A percentile compares a stretch with the other conserved stretches of the same genome.
Evolutionary conservation across 768 basidiomycete genomes (phyloP).

Genomic region (Lactarius quietus): DNA sequence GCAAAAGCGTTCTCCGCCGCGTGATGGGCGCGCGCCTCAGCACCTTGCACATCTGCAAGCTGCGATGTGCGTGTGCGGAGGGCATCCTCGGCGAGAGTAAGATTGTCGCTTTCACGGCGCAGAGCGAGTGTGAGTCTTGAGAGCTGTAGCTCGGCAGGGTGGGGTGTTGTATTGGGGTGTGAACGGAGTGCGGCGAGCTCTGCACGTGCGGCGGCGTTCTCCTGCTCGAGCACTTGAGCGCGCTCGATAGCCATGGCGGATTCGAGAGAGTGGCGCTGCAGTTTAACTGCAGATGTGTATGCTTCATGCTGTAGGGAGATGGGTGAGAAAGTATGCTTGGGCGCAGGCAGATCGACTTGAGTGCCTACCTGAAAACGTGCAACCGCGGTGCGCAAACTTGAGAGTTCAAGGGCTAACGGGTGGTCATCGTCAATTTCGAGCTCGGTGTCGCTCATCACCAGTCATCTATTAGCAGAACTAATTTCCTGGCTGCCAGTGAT

Average conservation of each 20-base stretch:
- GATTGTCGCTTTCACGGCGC: constrained; percentile 64
- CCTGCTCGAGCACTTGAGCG: constrained; percentile 48
- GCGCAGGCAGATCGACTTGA: not conserved
- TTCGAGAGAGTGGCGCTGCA: constrained; percentile 60
- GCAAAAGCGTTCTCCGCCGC: constrained; percentile 52
- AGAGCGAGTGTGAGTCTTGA: constrained; percentile 64
- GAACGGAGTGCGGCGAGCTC: constrained; percentile 57
- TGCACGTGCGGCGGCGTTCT: constrained; percentile 53
- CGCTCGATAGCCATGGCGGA: constrained; percentile 47
- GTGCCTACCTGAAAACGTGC: constrained; percentile 36
- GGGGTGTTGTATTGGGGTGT: constrained; percentile 43
- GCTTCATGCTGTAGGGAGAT: constrained; percentile 57
- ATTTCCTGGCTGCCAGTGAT: not conserved
- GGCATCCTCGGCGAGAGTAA: constrained; percentile 55
- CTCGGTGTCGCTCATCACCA: constrained; percentile 22
- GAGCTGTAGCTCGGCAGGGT: constrained; percentile 39
- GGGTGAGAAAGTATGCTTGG: not conserved
- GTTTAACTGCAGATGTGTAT: constrained; percentile 57
- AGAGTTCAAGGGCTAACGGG: constrained; percentile 37
- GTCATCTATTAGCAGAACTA: not conserved
- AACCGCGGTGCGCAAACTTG: constrained; percentile 36
- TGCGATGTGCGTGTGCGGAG: constrained; percentile 48
- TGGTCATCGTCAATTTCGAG: constrained; percentile 35
- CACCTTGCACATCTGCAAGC: constrained; percentile 42
- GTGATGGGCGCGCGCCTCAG: constrained; percentile 41